Evolutionary conservation across 768 basidiomycete genomes (phyloP).

Genomic region (Auriscalpium microsporum): DNA sequence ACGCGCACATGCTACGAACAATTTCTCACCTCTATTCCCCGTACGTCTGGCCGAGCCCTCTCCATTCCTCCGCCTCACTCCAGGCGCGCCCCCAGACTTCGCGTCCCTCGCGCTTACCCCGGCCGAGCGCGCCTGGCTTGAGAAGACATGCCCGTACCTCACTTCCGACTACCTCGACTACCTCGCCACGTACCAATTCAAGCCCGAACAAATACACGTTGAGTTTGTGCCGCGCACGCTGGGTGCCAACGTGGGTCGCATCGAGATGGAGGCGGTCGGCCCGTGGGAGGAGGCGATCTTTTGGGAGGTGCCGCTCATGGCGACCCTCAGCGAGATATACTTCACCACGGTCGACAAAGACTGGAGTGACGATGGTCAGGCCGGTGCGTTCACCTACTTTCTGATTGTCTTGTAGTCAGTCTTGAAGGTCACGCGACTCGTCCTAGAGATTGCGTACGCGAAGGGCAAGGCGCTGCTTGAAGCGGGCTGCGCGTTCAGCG

Average conservation of each 20-base stretch:
- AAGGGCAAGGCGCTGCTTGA: conserved; percentile 62
- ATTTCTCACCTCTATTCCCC: conserved; percentile 45
- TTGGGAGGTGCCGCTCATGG: conserved; percentile 96
- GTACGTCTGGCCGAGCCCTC: conserved; percentile 30
- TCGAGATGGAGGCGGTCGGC: conserved; percentile 68
- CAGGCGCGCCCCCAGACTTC: conserved; percentile 47
- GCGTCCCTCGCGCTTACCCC: conserved; percentile 47
- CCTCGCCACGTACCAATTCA: conserved; percentile 59
- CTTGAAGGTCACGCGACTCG: background rate
- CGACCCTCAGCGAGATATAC: conserved; percentile 82
- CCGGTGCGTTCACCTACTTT: conserved; percentile 37
- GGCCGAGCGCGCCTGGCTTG: conserved; percentile 62
- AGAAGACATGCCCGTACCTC: conserved; percentile 65
- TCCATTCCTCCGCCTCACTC: background rate
- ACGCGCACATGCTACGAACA: conserved; percentile 54
- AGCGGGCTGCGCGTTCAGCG: conserved; percentile 65
- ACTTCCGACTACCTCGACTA: conserved; percentile 65
- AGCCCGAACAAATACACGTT: conserved; percentile 64
- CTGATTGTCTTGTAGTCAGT: background rate
- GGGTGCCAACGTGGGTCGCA: conserved; percentile 36
- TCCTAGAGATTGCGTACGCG: conserved; percentile 56
- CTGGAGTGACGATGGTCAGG: conserved; percentile 81
- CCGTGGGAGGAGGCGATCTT: conserved; percentile 80
- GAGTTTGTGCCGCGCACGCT: conserved; percentile 44
- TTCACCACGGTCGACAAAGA: conserved; percentile 68